A percentile compares a stretch with the other conserved stretches of the same genome.
Evolutionary conservation across 805 yeast genomes (phyloP).

Genomic region (Suhomyces sp.): DNA sequence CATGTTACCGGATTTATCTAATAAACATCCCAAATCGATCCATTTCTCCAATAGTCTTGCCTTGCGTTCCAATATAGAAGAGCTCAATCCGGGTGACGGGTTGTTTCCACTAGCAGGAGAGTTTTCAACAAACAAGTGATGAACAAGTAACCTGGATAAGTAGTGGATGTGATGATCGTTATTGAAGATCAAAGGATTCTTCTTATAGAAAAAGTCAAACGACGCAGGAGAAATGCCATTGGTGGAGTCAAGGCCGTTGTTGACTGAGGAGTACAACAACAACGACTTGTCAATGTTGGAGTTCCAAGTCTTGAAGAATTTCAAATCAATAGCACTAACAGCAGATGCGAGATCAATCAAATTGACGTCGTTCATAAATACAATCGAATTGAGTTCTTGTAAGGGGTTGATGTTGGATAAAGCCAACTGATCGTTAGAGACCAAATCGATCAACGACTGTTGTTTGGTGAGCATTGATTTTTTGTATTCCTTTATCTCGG

Average conservation of each 20-base stretch:
- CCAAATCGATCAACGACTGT: conserved; percentile 29
- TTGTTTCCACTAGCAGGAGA: conserved; percentile 8
- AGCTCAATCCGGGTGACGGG: conserved; percentile 5
- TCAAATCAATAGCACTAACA: conserved; percentile 64
- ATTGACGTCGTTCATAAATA: conserved; percentile 53
- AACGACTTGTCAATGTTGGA: conserved; percentile 77
- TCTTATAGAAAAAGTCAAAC: conserved; percentile 41
- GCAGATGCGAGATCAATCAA: conserved; percentile 56
- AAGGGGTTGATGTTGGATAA: conserved; percentile 18
- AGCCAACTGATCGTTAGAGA: conserved; percentile 13
- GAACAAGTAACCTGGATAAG: conserved; percentile 64
- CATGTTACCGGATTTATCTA: conserved; percentile 85
- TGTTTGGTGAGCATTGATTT: conserved; percentile 51
- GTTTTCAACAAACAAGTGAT: conserved; percentile 64
- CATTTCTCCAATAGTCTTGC: conserved; percentile 73
- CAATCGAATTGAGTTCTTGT: conserved; percentile 34
- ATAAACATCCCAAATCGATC: conserved; percentile 76
- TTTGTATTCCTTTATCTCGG: conserved; percentile 50
- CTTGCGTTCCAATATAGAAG: conserved; percentile 39
- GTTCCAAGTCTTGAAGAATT: conserved; percentile 69
- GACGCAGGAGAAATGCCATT: conserved; percentile 2
- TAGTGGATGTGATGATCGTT: conserved; percentile 67
- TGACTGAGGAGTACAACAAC: conserved; percentile 52
- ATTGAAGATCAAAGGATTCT: conserved; percentile 77
- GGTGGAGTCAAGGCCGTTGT: conserved; percentile 11